Evolutionary conservation across 495 filamentous ascomycete genomes (phyloP).

Genomic region (Durotheca rogersii): DNA sequence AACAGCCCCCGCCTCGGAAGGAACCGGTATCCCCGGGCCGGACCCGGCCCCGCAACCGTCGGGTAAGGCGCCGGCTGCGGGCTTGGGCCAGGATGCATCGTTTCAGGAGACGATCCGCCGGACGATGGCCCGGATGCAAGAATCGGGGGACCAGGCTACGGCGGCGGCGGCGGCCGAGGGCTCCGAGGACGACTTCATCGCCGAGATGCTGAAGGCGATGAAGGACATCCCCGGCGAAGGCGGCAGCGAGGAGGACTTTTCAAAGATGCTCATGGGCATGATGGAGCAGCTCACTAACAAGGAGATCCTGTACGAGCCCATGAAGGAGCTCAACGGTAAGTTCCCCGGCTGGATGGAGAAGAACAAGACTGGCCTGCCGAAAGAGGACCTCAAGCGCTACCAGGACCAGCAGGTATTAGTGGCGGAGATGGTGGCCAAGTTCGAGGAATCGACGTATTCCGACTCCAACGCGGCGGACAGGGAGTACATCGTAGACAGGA

Average conservation of each 20-base stretch:
- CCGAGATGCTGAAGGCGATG: constrained; percentile 83
- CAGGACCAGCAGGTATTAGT: constrained; percentile 80
- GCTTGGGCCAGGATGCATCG: constrained; percentile 53
- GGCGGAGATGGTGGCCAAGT: constrained; percentile 80
- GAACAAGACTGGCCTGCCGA: constrained; percentile 61
- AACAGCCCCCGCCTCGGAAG: constrained; percentile 46
- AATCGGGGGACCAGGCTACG: constrained; percentile 76
- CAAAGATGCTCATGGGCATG: constrained; percentile 91
- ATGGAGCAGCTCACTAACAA: constrained; percentile 99
- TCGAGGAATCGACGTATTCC: constrained; percentile 74
- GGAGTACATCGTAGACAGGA: constrained; percentile 91
- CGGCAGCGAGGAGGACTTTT: constrained; percentile 80
- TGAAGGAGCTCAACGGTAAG: constrained; percentile 93
- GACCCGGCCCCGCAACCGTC: constrained; percentile 32
- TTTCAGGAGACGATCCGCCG: constrained; percentile 89
- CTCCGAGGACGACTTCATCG: constrained; percentile 72
- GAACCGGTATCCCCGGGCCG: constrained; percentile 25
- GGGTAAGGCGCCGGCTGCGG: constrained; percentile 26
- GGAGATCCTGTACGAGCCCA: constrained; percentile 96
- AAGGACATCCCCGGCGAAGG: constrained; percentile 62
- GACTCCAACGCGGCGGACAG: constrained; percentile 80
- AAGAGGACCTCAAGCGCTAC: constrained; percentile 76
- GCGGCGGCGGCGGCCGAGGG: constrained; percentile 71
- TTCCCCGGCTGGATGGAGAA: constrained; percentile 85
- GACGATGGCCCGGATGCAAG: constrained; percentile 93